Evolutionary conservation across 2,329 filamentous ascomycete genomes (phyloP), one percentile per base, ranked within the genome.

Genomic region (Verticillium dahliae): DNA sequence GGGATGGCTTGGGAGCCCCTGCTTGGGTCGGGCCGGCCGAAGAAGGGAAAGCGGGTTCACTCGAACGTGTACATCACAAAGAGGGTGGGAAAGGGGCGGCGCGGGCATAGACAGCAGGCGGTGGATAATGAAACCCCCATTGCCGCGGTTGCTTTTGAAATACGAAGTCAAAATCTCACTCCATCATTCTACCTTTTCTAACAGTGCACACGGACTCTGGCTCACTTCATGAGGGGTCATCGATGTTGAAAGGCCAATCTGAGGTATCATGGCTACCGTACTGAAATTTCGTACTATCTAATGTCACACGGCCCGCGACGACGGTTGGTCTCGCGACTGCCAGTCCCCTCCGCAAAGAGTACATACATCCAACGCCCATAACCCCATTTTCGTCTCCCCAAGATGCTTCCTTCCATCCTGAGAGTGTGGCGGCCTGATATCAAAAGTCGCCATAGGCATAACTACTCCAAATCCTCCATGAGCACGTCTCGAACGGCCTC

Each of bases 401-500:
- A 52, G 22, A 52, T 52, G 45, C 45, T 13, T 37, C 35, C 45
- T 18, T 31, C 18, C 45, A 52, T 52, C 45, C 45, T 22, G n/a
- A 18, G 45, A 13, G 35, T 4, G 35, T 37, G 35, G 35, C 35
- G 9, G 45, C 18, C 45, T 22, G 45, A 52, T 52, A 52, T 52
- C 45, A 52, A 52, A 31, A 52, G 45, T 52, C 22, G 45, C 45
- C 45, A 18, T 13, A 10, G 45, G 18, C 45, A 18, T 52, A 13
- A 52, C 60, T 62, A 55, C 50, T 84, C 81, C 62, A 80, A 71
- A 38, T 81, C 80, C 59, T 85, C 83, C 62, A 75, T 76, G 62
- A 88, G 72, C 54, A 87, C 80, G 66, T 80, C 79, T 68, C 80
- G 78, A 18, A 87, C 81, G 5, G 81, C 83, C 69, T 84, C 83